Conservation (phyloP, 2,329 filamentous ascomycete species). For the Ophiocordyceps camponoti-floridani region DNA sequence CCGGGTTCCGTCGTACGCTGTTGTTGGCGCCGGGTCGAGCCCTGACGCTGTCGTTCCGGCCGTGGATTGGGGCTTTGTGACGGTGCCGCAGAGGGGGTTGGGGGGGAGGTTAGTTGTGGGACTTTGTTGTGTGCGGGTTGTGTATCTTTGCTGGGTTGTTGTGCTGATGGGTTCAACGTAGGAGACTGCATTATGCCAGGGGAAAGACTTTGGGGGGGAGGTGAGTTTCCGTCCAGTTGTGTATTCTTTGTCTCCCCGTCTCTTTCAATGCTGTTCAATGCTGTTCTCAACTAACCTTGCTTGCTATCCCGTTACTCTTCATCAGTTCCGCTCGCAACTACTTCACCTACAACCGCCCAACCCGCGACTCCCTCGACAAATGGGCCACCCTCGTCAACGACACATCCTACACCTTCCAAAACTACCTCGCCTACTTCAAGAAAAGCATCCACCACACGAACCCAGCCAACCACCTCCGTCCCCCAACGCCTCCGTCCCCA, state of each 20-base stretch:
- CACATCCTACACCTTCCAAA: slow-evolving; percentile 10
- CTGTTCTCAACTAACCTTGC: no score
- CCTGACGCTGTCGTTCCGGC: slow-evolving; percentile 6
- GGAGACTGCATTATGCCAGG: neutral
- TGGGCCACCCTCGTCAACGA: slow-evolving; percentile 16
- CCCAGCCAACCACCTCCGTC: slow-evolving; percentile 5
- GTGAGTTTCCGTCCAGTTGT: neutral
- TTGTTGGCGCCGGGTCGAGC: slow-evolving; percentile 4
- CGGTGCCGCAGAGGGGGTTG: neutral
- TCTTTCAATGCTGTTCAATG: no score
- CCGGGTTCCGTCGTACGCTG: slow-evolving; percentile 2
- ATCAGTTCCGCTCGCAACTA: slow-evolving; percentile 1
- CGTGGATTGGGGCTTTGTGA: slow-evolving; percentile 9
- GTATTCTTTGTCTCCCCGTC: neutral
- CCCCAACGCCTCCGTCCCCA: slow-evolving; percentile 6
- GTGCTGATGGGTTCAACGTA: neutral
- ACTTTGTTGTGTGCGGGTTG: no score
- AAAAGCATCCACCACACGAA: slow-evolving; percentile 14
- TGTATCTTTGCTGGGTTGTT: no score
- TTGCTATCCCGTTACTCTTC: no score
- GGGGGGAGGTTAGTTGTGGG: neutral
- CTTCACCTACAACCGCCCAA: slow-evolving; percentile 10
- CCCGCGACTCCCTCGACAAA: slow-evolving; percentile 7
- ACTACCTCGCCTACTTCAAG: slow-evolving; percentile 14
- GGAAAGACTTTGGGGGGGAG: neutral